phyloP scores from a whole-genome alignment of 805 yeast species.

The Metschnikowia vanudenii region DNA sequence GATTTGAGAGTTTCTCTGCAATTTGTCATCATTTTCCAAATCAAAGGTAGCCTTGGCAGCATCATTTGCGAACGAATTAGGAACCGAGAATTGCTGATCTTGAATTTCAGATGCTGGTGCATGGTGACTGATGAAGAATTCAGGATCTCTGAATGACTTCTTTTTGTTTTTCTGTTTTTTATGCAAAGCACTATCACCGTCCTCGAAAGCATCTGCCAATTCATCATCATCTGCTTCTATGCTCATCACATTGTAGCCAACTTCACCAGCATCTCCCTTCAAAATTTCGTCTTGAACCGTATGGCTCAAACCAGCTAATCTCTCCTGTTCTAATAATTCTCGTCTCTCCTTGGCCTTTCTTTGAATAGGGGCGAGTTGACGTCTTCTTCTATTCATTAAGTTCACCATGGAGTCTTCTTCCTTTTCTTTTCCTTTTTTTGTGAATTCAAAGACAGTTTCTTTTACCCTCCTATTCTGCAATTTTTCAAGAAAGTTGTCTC shows the following conservation, averaged over 20 bases:
- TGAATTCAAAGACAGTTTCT: slow-evolving; percentile 94
- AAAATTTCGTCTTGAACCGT: slow-evolving; percentile 71
- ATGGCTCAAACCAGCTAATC: slow-evolving; percentile 72
- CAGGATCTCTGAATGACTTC: slow-evolving; percentile 66
- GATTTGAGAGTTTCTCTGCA: slow-evolving; percentile 65
- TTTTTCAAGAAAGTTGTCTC: slow-evolving; percentile 66
- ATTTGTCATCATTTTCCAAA: slow-evolving; percentile 71
- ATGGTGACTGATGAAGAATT: slow-evolving; percentile 81
- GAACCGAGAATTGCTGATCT: slow-evolving; percentile 66
- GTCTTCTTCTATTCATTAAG: slow-evolving; percentile 82
- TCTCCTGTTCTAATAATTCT: slow-evolving; percentile 67
- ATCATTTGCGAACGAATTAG: slow-evolving; percentile 69
- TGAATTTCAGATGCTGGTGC: slow-evolving; percentile 80
- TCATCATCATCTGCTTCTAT: slow-evolving; percentile 46
- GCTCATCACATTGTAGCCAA: slow-evolving; percentile 45
- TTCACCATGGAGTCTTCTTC: slow-evolving; percentile 68
- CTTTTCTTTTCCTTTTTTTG: slow-evolving; percentile 45
- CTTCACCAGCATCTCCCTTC: slow-evolving; percentile 48
- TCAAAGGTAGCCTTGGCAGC: slow-evolving; percentile 89
- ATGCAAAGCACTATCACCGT: slow-evolving; percentile 44
- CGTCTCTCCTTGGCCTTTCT: slow-evolving; percentile 68
- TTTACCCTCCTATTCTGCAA: slow-evolving; percentile 66
- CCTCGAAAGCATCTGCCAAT: slow-evolving; percentile 49
- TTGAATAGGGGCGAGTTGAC: slow-evolving; percentile 86
- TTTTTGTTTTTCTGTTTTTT: slow-evolving; percentile 29